These are phyloP conservation scores for Hordeum pubiflorum DNA, from an alignment of 202 grass and related monocot genomes.

Conservation along the genomic window DNA sequence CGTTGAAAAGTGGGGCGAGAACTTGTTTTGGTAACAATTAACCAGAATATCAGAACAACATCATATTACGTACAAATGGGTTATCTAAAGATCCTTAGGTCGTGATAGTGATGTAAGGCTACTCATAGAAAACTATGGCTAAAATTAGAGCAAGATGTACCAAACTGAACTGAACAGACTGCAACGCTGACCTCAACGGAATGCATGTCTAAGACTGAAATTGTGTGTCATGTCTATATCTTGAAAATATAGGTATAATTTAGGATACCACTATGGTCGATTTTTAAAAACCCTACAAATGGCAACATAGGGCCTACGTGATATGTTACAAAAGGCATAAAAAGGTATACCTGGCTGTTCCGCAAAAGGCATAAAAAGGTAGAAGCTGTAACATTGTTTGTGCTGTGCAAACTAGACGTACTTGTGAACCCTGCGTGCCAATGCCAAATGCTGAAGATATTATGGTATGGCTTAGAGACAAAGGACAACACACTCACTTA, in stretches of 20 bases:
- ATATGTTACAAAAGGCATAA: neutral
- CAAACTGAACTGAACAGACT: neutral
- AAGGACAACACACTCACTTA: neutral
- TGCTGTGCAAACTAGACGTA: neutral
- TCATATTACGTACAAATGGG: neutral
- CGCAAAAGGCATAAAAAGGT: neutral
- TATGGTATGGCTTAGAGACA: neutral
- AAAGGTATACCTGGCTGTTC: neutral
- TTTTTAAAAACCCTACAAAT: constrained; percentile 1
- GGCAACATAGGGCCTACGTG: neutral
- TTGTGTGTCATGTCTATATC: neutral
- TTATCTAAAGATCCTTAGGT: neutral
- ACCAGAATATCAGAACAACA: constrained; percentile 3
- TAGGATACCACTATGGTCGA: neutral
- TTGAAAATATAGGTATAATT: neutral
- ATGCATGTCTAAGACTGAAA: neutral
- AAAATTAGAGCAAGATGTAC: neutral
- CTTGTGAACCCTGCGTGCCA: neutral
- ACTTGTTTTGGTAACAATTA: neutral
- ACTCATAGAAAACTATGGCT: constrained; percentile 1
- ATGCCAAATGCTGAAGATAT: neutral
- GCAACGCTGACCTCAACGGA: neutral
- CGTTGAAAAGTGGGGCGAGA: neutral
- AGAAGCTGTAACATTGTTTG: neutral
- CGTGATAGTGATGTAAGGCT: neutral